These are phyloP conservation scores for Schizosaccharomyces japonicus DNA, from an alignment of 805 yeast species.

Conservation along the genomic window DNA sequence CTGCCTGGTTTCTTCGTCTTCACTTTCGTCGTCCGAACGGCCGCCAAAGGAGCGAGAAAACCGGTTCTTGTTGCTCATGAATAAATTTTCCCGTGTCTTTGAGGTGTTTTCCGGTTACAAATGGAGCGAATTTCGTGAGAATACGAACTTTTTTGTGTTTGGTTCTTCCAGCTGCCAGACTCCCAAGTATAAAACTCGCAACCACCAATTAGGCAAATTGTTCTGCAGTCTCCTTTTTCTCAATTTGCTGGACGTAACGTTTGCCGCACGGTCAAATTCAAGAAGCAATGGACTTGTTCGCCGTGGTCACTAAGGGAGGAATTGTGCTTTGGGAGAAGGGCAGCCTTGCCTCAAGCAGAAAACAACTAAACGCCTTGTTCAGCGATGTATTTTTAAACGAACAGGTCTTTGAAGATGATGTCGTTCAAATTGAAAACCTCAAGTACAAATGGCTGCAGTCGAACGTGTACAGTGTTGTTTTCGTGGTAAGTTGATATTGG, in stretches of 20 bases:
- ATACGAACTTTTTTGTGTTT: no score
- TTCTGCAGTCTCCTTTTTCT: no score
- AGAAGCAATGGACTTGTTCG: conserved; percentile 28
- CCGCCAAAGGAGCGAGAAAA: no score
- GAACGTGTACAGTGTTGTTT: conserved; percentile 23
- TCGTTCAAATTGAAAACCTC: conserved; percentile 11
- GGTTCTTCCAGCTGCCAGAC: no score
- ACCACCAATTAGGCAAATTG: no score
- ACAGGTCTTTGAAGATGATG: conserved; percentile 4
- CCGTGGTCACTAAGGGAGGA: conserved; percentile 30
- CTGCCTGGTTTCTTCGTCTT: background rate
- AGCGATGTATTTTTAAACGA: conserved; percentile 24
- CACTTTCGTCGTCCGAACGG: background rate
- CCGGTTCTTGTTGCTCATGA: no score
- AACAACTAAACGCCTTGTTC: conserved; percentile 25
- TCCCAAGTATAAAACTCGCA: no score
- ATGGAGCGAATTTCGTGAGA: no score
- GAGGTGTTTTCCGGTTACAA: no score
- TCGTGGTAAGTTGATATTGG: conserved; percentile 11
- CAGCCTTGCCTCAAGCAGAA: conserved; percentile 17
- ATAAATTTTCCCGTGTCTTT: no score
- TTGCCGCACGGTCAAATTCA: no score
- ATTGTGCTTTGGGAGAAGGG: conserved; percentile 24
- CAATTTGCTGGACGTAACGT: no score
- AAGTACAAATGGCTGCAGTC: conserved; percentile 24